These are phyloP conservation scores for Grammothele lineata DNA, from an alignment of 768 basidiomycete genomes.

Conservation along the genomic window DNA sequence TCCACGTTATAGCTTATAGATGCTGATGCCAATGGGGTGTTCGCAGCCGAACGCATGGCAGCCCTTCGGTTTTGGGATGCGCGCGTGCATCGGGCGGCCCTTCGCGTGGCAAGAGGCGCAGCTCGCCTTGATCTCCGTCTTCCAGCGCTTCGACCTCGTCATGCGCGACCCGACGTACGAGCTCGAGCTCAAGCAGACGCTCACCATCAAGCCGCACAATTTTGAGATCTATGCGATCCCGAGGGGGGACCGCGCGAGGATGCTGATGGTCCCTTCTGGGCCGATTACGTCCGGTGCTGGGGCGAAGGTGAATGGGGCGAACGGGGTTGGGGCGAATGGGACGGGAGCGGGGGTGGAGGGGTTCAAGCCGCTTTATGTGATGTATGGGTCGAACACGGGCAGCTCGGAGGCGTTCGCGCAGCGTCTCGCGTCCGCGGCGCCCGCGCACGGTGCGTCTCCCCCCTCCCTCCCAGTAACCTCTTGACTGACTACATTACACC, in stretches of 20 bases:
- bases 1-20: too few species aligned
- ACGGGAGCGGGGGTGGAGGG: not conserved
- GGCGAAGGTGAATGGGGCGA: not conserved
- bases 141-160: slow-evolving; percentile 44
- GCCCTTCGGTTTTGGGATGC: slow-evolving; percentile 29
- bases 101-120: slow-evolving; percentile 46
- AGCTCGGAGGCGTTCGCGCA: slow-evolving; percentile 45
- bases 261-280: slow-evolving; percentile 16
- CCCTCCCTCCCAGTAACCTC: too few species aligned
- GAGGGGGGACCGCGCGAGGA: slow-evolving; percentile 23
- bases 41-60: slow-evolving; percentile 39
- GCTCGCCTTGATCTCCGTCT: slow-evolving; percentile 36
- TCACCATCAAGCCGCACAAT: slow-evolving; percentile 44
- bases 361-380: slow-evolving; percentile 29
- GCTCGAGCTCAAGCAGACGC: slow-evolving; percentile 38
- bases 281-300: not conserved
- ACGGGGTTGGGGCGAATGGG: too few species aligned
- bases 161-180: slow-evolving; percentile 40
- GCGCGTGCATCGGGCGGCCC: slow-evolving; percentile 32
- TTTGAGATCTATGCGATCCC: slow-evolving; percentile 37
- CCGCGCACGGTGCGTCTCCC: slow-evolving; percentile 28
- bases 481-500: not conserved
- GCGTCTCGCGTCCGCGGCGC: slow-evolving; percentile 36
- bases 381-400: slow-evolving; percentile 45
- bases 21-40: too few species aligned